Conservation (phyloP, 108 stramenopile genomes). For the Fragilariopsis cylindrus region DNA sequence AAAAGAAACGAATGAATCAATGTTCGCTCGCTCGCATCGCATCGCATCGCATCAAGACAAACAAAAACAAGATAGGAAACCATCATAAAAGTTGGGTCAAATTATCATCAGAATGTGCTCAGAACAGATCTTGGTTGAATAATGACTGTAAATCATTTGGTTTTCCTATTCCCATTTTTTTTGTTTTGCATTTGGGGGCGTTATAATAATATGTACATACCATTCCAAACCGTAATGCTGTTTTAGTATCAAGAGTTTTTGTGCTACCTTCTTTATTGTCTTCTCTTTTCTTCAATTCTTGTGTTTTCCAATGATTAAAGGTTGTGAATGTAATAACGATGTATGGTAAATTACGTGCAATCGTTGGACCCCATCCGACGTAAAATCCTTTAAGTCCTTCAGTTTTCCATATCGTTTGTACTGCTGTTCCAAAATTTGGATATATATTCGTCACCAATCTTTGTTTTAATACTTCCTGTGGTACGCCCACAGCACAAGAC, state of each 20-base stretch:
- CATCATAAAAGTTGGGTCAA: too few relatives aligned
- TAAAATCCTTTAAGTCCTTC: constrained; percentile 70
- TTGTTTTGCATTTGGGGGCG: neutral
- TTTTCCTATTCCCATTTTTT: neutral
- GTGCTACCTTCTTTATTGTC: neutral
- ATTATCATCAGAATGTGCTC: too few relatives aligned
- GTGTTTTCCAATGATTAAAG: constrained; percentile 36
- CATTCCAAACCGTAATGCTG: too few relatives aligned
- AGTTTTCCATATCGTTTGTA: constrained; percentile 39
- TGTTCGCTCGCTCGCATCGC: too few relatives aligned
- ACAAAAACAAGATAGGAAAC: too few relatives aligned
- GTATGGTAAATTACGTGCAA: constrained; percentile 71
- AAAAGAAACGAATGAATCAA: neutral
- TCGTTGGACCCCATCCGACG: constrained; percentile 58
- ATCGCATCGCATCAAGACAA: too few relatives aligned
- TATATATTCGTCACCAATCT: constrained; percentile 68
- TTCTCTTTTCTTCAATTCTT: constrained; percentile 18
- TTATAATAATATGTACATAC: neutral
- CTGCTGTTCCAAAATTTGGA: constrained; percentile 58
- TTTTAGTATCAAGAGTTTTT: too few relatives aligned
- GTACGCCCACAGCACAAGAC: constrained; percentile 60
- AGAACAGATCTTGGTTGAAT: too few relatives aligned
- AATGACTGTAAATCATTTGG: neutral
- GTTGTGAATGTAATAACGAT: constrained; percentile 62
- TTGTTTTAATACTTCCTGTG: constrained; percentile 79